Conservation (phyloP, 768 basidiomycete species). For the Suillus clintonianus region DNA sequence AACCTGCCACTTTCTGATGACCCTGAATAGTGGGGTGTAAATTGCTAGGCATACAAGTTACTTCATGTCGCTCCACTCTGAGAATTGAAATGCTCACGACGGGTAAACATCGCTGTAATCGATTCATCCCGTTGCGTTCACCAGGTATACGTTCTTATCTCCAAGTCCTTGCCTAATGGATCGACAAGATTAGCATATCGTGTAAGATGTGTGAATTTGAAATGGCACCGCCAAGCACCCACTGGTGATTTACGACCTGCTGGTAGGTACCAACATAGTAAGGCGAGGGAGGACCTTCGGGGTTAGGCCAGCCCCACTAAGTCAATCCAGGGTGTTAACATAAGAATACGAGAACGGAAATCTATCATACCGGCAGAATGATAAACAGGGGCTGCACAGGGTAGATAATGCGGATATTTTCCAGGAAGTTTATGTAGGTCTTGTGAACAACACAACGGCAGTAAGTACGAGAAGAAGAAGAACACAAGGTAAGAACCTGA, state of each 20-base stretch:
- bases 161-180: constrained; percentile 38
- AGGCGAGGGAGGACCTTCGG: constrained; percentile 45
- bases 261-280: constrained; percentile 52
- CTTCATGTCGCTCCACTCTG: not conserved
- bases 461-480: not conserved
- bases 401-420: constrained; percentile 45
- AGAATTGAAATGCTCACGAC: constrained; percentile 28
- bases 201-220: not conserved
- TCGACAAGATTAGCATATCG: not conserved
- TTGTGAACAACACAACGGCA: constrained; percentile 17
- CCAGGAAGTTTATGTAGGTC: constrained; percentile 51
- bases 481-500: constrained; percentile 30
- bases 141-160: constrained; percentile 51
- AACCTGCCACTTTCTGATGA: constrained; percentile 46
- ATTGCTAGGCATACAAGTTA: constrained; percentile 36
- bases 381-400: constrained; percentile 50
- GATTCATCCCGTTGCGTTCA: constrained; percentile 60
- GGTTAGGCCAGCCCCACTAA: constrained; percentile 59
- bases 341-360: not conserved
- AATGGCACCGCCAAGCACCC: constrained; percentile 1
- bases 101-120: constrained; percentile 51
- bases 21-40: constrained; percentile 50
- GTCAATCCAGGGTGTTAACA: not conserved
- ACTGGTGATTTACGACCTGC: constrained; percentile 45
- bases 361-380: constrained; percentile 47